These are phyloP conservation scores for Candida incommunis DNA, from an alignment of 805 yeast species.

Conservation along the genomic window DNA sequence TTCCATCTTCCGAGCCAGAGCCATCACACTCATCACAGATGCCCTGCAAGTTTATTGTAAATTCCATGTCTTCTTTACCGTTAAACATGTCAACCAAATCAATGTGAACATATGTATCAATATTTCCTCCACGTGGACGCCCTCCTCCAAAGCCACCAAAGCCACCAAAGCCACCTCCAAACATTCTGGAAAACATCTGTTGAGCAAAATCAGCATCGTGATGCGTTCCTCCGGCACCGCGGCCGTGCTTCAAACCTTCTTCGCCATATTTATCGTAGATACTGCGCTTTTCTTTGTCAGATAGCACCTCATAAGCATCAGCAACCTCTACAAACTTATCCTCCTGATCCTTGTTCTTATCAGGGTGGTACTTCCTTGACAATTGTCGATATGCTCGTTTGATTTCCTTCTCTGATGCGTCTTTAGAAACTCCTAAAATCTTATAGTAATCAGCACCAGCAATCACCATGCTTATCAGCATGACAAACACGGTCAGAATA, in stretches of 20 bases:
- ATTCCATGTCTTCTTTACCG: conserved; percentile 52
- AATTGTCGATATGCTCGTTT: conserved; percentile 72
- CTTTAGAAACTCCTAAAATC: conserved; percentile 53
- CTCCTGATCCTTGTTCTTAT: conserved; percentile 81
- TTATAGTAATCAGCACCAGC: conserved; percentile 31
- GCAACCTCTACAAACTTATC: conserved; percentile 81
- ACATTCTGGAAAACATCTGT: conserved; percentile 53
- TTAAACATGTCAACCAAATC: conserved; percentile 51
- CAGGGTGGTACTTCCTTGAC: conserved; percentile 86
- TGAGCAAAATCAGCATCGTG: conserved; percentile 30
- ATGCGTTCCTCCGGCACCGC: conserved; percentile 25
- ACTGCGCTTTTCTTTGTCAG: conserved; percentile 52
- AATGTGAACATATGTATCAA: conserved; percentile 40
- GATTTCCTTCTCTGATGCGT: conserved; percentile 68
- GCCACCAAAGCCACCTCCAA: conserved; percentile 29
- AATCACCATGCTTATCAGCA: conserved; percentile 12
- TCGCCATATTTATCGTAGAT: conserved; percentile 68
- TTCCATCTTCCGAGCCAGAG: conserved; percentile 71
- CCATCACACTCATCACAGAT: conserved; percentile 72
- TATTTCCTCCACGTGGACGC: conserved; percentile 45
- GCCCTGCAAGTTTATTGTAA: conserved; percentile 54
- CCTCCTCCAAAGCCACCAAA: conserved; percentile 22
- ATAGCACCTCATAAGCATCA: conserved; percentile 80
- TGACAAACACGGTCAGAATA: conserved; percentile 3
- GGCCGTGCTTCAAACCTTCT: conserved; percentile 42